A percentile compares a stretch with the other conserved stretches of the same genome.
phyloP scores from a whole-genome alignment of 371 early-diverging fungal genomes.

The Circinella umbellata region DNA sequence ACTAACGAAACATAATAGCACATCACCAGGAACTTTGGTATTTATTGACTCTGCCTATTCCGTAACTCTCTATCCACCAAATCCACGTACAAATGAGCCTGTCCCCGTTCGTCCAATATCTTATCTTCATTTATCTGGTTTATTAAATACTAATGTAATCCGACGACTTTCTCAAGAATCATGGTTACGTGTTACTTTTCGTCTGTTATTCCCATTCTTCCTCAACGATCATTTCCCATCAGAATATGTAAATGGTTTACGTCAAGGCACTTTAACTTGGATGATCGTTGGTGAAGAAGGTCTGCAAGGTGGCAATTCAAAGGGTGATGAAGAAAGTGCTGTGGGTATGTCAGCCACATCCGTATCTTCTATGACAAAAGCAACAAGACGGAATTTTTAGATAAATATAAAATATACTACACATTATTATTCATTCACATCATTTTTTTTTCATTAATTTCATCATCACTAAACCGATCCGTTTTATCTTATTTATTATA shows the following conservation, averaged over 20 bases:
- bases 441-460: too few species aligned
- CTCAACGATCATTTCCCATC: conserved; percentile 66
- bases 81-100: conserved; percentile 58
- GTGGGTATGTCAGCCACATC: conserved; percentile 3
- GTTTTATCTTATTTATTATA: too few species aligned
- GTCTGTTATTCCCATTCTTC: conserved; percentile 60
- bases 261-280: conserved; percentile 18
- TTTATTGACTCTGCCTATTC: conserved; percentile 60
- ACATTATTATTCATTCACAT: too few species aligned
- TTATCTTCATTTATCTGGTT: conserved; percentile 62
- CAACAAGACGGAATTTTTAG: conserved; percentile 8
- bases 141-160: conserved; percentile 57
- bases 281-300: conserved; percentile 2
- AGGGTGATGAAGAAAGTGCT: conserved; percentile 9
- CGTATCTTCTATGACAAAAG: background rate
- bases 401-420: too few species aligned
- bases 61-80: conserved; percentile 63
- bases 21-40: conserved; percentile 63
- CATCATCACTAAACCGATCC: too few species aligned
- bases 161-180: conserved; percentile 53
- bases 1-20: conserved; percentile 33
- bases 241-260: conserved; percentile 60
- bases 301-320: background rate
- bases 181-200: conserved; percentile 54
- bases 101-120: conserved; percentile 62